Conservation (phyloP, 306 rosid species). For the Glycine tomentella region DNA sequence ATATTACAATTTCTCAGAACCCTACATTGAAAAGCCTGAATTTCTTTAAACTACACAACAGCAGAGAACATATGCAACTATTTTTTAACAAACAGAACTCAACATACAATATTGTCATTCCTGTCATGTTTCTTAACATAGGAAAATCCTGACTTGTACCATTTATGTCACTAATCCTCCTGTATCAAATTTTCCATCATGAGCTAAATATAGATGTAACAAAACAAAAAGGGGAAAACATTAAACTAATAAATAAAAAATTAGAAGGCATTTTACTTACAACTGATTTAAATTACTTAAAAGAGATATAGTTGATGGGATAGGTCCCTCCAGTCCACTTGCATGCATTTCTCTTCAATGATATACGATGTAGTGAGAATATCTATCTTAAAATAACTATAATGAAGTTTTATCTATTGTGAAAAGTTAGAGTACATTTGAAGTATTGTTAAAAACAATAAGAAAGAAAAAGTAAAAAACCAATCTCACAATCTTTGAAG, state of each 20-base stretch:
- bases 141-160: conserved; percentile 83
- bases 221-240: conserved; percentile 2
- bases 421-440: conserved; percentile 18
- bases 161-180: conserved; percentile 79
- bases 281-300: conserved; percentile 60
- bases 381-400: conserved; percentile 19
- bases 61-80: conserved; percentile 26
- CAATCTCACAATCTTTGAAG: conserved; percentile 75
- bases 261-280: conserved; percentile 62
- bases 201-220: conserved; percentile 35
- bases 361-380: conserved; percentile 45
- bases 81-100: conserved; percentile 20
- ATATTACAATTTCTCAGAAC: conserved; percentile 84
- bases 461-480: conserved; percentile 17
- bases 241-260: background rate
- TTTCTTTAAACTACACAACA: conserved; percentile 47
- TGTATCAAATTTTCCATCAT: conserved; percentile 40
- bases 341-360: conserved; percentile 78
- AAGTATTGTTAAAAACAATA: conserved; percentile 35
- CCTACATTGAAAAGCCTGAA: conserved; percentile 55
- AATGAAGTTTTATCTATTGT: conserved; percentile 5
- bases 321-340: conserved; percentile 91
- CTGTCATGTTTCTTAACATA: conserved; percentile 52
- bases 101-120: conserved; percentile 69
- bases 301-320: conserved; percentile 70